Percentiles rank a stretch among this genome's conserved stretches.
Conservation (phyloP, 805 yeast species). For the Saturnispora kantuleensis region DNA sequence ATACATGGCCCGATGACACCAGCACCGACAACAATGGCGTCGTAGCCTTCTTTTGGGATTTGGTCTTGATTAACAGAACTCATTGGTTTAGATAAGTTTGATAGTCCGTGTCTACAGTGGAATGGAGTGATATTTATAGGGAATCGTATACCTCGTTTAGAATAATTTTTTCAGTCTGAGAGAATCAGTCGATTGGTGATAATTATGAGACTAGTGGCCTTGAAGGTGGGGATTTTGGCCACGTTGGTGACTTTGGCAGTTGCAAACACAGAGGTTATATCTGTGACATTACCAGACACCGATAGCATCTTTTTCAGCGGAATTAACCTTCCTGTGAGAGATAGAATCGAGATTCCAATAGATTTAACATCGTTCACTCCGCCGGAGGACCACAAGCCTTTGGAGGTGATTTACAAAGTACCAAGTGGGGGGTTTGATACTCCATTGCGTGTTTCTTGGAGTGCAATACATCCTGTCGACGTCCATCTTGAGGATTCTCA, state of each 20-base stretch:
- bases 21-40: constrained; percentile 93
- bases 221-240: background rate
- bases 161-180: background rate
- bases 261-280: background rate
- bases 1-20: constrained; percentile 94
- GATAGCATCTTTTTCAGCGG: no score
- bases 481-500: background rate
- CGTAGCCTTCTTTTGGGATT: constrained; percentile 34
- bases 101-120: no score
- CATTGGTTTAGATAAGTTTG: no score
- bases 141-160: constrained; percentile 5
- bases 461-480: constrained; percentile 20
- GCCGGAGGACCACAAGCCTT: no score
- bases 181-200: no score
- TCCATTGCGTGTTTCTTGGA: constrained; percentile 17
- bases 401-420: background rate
- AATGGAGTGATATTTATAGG: background rate
- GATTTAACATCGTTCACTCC: no score
- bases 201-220: no score
- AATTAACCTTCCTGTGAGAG: no score
- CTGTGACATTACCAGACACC: background rate
- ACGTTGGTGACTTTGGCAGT: background rate
- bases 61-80: background rate
- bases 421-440: no score
- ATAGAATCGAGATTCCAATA: no score